Evolutionary conservation across 306 rosid genomes (phyloP).

Genomic region (Vigna radiata): DNA sequence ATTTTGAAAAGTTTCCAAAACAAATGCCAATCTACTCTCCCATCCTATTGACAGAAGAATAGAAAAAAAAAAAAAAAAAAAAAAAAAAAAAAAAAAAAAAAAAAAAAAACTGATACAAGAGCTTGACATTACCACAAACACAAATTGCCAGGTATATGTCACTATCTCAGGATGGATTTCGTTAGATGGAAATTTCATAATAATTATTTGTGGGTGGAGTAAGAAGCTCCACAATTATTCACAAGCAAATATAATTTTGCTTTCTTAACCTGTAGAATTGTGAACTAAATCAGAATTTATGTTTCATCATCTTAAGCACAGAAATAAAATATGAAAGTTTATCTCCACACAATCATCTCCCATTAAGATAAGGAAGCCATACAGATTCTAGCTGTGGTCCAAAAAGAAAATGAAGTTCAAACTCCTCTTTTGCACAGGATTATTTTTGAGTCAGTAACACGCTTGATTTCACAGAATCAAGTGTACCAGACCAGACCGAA

Average conservation of each 20-base stretch:
- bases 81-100: no score
- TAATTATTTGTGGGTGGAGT: neutral
- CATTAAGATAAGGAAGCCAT: constrained; percentile 19
- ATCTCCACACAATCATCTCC: constrained; percentile 7
- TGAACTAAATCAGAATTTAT: constrained; percentile 15
- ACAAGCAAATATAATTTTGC: neutral
- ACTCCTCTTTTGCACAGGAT: constrained; percentile 18
- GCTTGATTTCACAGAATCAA: constrained; percentile 31
- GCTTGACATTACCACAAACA: constrained; percentile 33
- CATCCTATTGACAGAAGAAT: neutral
- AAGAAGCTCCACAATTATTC: constrained; percentile 23
- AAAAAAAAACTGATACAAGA: neutral
- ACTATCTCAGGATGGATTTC: constrained; percentile 16
- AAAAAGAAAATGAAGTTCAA: constrained; percentile 32
- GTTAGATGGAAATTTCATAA: neutral
- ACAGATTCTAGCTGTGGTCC: constrained; percentile 3
- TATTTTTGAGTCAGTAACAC: neutral
- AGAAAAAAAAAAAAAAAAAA: no score
- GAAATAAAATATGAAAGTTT: constrained; percentile 13
- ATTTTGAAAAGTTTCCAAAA: neutral
- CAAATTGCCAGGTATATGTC: constrained; percentile 17
- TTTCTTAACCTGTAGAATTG: constrained; percentile 16
- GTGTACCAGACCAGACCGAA: constrained; percentile 29
- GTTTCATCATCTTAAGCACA: constrained; percentile 12
- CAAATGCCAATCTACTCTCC: neutral